Base-by-base conservation (phyloP, 2,329 filamentous ascomycete species). In the Teratosphaeria zuluensis region DNA sequence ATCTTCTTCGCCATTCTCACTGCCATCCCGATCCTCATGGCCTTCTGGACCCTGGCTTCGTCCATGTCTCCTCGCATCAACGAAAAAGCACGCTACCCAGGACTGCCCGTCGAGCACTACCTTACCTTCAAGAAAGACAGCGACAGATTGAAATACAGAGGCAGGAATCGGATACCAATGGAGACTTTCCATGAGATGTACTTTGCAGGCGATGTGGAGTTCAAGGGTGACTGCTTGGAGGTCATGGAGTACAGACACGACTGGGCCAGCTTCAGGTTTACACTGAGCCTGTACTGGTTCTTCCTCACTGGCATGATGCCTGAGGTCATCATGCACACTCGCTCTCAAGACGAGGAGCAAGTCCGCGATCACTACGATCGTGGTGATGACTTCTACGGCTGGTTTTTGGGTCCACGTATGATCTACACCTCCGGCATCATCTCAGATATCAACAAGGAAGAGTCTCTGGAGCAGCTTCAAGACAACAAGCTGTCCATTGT, bases 151-250 rank as follows among this genome's bases (percentile, higher is more conserved):
- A 90, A 86, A 76, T 94, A 90, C 78, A 81, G 82, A 66, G 89
- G 89, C 74, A 82, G 81, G 74, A 88, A 83, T 77, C 92, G 88
- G 78, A 90, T 94, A 61, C 87, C 90, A 57, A 87, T 95, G 80
- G 87, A 95, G 79, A 95, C 90, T 28, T 97, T 97, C 81, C 86
- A 95, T 73, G 92, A 96, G 77, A 95, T 92, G 88, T 97, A 96
- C 81, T 95, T 97, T 76, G 88, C 94, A 71, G 90, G 90, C 60
- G 86, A 95, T 59, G 91, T 96, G 63, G 90, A 96, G 68, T 92
- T 96, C 82, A 97, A 96, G 75, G 92, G 91, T 59, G 94, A 97
- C 76, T 84, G 82, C 69, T 82, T 97, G 63, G 92, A 97, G 72
- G 80, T 89, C 54, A 78, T 97, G 75, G 94, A 97, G 77, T 94